Percentiles rank a stretch among this genome's conserved stretches.
Evolutionary conservation across 2,329 filamentous ascomycete genomes (phyloP).

Genomic region (Botrytis byssoidea): DNA sequence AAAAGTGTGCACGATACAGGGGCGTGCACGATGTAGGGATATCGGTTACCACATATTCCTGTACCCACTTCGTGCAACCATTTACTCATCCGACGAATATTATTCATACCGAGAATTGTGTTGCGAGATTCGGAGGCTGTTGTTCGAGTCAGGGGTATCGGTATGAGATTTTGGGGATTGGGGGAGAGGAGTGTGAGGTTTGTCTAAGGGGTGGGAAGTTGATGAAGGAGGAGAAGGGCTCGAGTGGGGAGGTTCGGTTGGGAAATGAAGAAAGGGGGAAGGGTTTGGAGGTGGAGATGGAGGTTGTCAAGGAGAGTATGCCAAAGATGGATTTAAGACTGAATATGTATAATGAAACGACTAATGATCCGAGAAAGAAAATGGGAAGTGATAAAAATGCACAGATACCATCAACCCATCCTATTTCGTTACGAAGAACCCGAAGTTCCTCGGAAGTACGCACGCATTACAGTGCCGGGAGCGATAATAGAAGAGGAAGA

Average conservation of each 20-base stretch:
- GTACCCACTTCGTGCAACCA: background rate
- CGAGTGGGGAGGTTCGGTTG: background rate
- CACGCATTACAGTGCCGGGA: too few relatives aligned
- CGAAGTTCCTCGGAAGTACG: background rate
- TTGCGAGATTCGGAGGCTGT: background rate
- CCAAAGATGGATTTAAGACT: rapidly evolving
- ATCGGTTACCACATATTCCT: background rate
- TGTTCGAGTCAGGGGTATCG: slow-evolving; percentile 7
- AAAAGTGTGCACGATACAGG: too few relatives aligned
- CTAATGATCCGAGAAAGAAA: background rate
- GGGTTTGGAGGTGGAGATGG: background rate
- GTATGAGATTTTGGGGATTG: background rate
- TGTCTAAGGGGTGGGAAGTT: background rate
- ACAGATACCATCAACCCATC: rapidly evolving
- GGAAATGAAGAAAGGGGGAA: background rate
- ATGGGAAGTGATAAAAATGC: rapidly evolving
- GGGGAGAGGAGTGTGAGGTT: background rate
- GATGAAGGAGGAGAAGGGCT: background rate
- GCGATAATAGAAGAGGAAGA: background rate
- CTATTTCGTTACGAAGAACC: background rate
- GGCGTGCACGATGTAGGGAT: too few relatives aligned
- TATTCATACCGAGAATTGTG: background rate
- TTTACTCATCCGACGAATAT: background rate
- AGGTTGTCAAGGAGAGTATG: rapidly evolving
- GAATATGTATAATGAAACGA: too few relatives aligned